Evolutionary conservation across 1,284 basidiomycete species (phyloP).

Genomic region (Marasmius sp.): DNA sequence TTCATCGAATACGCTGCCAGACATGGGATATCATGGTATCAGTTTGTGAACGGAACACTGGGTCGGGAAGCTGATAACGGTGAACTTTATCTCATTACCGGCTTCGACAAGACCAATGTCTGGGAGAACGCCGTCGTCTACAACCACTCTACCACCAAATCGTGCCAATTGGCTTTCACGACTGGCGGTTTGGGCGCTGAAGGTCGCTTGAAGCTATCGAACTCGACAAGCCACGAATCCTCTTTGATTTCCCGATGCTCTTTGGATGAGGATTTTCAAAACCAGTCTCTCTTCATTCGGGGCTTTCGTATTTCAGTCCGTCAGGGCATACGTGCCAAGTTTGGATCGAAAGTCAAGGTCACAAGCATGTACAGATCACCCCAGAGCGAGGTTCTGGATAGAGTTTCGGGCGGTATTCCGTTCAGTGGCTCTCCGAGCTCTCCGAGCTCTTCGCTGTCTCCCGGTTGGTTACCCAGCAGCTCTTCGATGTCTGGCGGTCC

Average conservation of each 20-base stretch:
- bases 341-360: not conserved
- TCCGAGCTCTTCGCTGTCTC: no score
- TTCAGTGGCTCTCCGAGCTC: not conserved
- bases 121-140: conserved; percentile 1
- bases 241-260: not conserved
- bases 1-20: conserved; percentile 6
- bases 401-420: not conserved
- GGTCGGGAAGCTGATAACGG: conserved; percentile 5
- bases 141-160: not conserved
- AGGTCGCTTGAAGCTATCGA: not conserved
- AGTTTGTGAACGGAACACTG: conserved; percentile 5
- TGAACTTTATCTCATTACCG: conserved; percentile 11
- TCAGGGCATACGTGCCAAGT: not conserved
- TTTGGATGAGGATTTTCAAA: not conserved
- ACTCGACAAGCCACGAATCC: not conserved
- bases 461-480: no score
- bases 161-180: not conserved
- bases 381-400: not conserved
- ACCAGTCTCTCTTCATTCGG: not conserved
- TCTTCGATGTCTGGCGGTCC: no score
- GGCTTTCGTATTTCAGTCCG: not conserved
- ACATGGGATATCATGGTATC: conserved; percentile 5
- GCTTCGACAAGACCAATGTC: conserved; percentile 7
- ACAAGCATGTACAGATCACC: not conserved
- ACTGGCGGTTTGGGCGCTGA: not conserved